These are phyloP conservation scores for Wallemia mellicola DNA, from an alignment of 1,284 basidiomycete genomes.

Conservation along the genomic window DNA sequence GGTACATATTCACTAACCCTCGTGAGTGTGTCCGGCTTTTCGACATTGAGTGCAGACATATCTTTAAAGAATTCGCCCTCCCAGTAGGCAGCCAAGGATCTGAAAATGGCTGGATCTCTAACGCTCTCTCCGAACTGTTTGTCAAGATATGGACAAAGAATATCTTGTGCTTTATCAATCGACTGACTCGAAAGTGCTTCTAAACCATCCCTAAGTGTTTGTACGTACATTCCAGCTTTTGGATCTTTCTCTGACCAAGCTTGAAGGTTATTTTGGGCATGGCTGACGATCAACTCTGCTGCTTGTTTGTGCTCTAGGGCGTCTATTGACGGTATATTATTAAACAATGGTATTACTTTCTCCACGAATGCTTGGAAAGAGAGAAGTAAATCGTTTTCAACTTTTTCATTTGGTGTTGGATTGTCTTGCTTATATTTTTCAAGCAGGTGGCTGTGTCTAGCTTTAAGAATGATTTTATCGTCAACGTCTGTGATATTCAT, in stretches of 20 bases:
- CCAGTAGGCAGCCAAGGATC: constrained; percentile 62
- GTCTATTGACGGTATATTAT: constrained; percentile 10
- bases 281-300: not conserved
- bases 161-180: constrained; percentile 26
- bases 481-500: constrained; percentile 99
- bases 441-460: constrained; percentile 1
- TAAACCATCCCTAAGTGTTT: constrained; percentile 12
- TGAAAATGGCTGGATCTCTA: constrained; percentile 60
- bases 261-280: not conserved
- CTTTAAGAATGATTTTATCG: constrained; percentile 45
- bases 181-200: constrained; percentile 26
- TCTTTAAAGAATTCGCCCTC: constrained; percentile 72
- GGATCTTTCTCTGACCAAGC: constrained; percentile 15
- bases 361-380: constrained; percentile 56
- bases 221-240: constrained; percentile 17
- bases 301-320: not conserved
- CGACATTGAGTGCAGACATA: constrained; percentile 62
- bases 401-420: not conserved
- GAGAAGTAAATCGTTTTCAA: constrained; percentile 5
- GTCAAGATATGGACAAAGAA: constrained; percentile 34
- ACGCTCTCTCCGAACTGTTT: constrained; percentile 36
- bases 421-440: not conserved
- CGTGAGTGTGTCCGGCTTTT: constrained; percentile 66
- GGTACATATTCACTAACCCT: constrained; percentile 93
- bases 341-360: constrained; percentile 19